phyloP scores from a whole-genome alignment of 495 filamentous ascomycete species.

The Xylaria venustula region DNA sequence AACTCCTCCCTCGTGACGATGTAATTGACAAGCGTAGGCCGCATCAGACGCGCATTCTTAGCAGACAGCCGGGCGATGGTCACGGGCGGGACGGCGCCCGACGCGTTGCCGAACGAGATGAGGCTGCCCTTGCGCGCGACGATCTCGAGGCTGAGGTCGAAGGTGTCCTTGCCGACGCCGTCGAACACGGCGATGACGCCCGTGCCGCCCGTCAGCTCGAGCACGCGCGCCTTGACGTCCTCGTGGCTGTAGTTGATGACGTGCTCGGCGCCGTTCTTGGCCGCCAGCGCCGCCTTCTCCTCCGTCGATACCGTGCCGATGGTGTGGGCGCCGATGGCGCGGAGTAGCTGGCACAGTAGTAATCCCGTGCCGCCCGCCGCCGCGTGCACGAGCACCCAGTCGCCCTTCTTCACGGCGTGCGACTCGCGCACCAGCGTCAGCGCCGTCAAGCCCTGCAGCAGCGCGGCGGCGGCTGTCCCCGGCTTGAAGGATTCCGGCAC shows the following conservation, averaged over 20 bases:
- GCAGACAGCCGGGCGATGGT: conserved; percentile 61
- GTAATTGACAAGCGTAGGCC: conserved; percentile 75
- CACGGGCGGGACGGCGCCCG: conserved; percentile 75
- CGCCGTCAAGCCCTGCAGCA: conserved; percentile 86
- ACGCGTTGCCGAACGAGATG: conserved; percentile 83
- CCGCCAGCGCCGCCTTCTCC: conserved; percentile 72
- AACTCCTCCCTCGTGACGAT: conserved; percentile 75
- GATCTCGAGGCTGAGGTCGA: conserved; percentile 77
- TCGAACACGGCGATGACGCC: conserved; percentile 86
- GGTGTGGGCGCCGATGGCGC: conserved; percentile 68
- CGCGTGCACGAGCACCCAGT: conserved; percentile 86
- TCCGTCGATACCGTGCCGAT: conserved; percentile 79
- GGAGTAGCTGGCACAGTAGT: conserved; percentile 73
- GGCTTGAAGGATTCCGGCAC: conserved; percentile 64
- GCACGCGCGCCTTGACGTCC: conserved; percentile 62
- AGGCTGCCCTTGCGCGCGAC: conserved; percentile 81
- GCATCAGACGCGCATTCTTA: conserved; percentile 79
- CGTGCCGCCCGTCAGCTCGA: conserved; percentile 65
- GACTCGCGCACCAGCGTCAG: conserved; percentile 78
- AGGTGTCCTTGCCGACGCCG: conserved; percentile 83
- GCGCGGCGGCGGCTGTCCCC: conserved; percentile 62
- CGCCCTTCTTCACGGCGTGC: conserved; percentile 65
- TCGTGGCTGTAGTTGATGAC: conserved; percentile 71
- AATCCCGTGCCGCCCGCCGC: conserved; percentile 87
- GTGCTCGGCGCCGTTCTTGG: conserved; percentile 65